Evolutionary conservation across 805 yeast genomes (phyloP), one percentile per base, ranked within the genome.

Genomic region (Kodamaea restingae): DNA sequence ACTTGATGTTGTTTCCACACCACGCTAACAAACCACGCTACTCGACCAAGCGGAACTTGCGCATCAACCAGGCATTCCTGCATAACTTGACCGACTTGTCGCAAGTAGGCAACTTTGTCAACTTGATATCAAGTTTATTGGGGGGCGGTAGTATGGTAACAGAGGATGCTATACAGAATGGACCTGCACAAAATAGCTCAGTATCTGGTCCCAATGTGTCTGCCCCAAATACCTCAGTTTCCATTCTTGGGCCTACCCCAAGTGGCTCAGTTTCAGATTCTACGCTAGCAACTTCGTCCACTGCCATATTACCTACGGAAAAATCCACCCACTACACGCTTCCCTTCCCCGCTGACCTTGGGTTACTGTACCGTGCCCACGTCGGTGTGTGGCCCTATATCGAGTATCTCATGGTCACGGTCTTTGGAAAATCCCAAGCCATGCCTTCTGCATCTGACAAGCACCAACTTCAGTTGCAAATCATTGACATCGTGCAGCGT

Each of bases 301-400:
- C n/a, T n/a, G n/a, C n/a, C n/a, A n/a, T n/a, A n/a, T n/a, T n/a
- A n/a, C n/a, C n/a, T n/a, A n/a, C n/a, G n/a, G n/a, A n/a, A n/a
- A n/a, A n/a, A n/a, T n/a, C 8, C 22, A 20, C 5, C 8, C 22
- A 7, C 14, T 71, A 75, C 24, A 40, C 51, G 4, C 52, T 80
- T 10, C 68, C 78, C 9, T 84, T 70, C 50, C 95, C 95, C 1
- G 49, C 65, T 5, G 76, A 73, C 38, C 56, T 88, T 18, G 96
- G 96, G 0, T 55, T 56, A 2, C 65, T 68, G 0, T 75, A 79
- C 46, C 71, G 95, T 49, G 35, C 44, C 25, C 55, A 65, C 22
- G 57, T 69, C 12, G 95, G 96, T 2, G 60, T 88, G 4, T 78
- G 88, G 77, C 88, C 93, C 2, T 91, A 90, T 50, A 56, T 85